Conservation (phyloP, 257 asterid genomes). For the Solanum virginianum region DNA sequence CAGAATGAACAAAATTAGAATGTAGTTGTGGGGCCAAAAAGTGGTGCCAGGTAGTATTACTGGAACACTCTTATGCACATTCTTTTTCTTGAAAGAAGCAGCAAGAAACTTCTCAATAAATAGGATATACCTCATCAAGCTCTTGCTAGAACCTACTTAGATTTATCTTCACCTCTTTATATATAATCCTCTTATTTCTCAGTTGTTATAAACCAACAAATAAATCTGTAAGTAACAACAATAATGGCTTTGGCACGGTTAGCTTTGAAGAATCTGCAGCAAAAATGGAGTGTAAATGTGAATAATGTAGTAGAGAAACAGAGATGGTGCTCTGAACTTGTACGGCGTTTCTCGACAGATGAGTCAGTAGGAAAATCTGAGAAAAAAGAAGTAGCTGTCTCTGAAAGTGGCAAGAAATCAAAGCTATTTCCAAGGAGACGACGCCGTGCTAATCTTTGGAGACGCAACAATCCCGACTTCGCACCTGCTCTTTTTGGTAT, state of each 20-base stretch:
- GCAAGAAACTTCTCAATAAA: neutral
- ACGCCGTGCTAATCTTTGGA: slow-evolving; percentile 10
- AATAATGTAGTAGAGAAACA: slow-evolving; percentile 1
- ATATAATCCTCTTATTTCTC: neutral
- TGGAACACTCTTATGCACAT: neutral
- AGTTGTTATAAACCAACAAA: neutral
- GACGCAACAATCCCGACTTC: neutral
- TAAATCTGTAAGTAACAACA: no score
- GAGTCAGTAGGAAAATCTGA: no score
- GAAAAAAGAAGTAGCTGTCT: slow-evolving; percentile 5
- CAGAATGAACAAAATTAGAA: no score
- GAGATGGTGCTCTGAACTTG: slow-evolving; percentile 6
- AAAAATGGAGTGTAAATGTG: neutral
- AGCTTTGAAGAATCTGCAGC: slow-evolving; percentile 10
- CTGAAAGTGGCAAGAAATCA: slow-evolving; percentile 9
- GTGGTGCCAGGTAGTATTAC: neutral
- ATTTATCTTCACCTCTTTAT: neutral
- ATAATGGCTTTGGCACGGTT: slow-evolving; percentile 20
- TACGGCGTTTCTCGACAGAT: slow-evolving; percentile 3
- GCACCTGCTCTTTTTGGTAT: slow-evolving; percentile 18
- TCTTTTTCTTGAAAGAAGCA: neutral
- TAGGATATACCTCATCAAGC: neutral
- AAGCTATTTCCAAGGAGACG: slow-evolving; percentile 8
- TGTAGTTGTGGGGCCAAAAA: neutral
- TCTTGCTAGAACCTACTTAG: neutral